phyloP scores from a whole-genome alignment of 2,329 filamentous ascomycete genomes.

The Orbilia quercus region DNA sequence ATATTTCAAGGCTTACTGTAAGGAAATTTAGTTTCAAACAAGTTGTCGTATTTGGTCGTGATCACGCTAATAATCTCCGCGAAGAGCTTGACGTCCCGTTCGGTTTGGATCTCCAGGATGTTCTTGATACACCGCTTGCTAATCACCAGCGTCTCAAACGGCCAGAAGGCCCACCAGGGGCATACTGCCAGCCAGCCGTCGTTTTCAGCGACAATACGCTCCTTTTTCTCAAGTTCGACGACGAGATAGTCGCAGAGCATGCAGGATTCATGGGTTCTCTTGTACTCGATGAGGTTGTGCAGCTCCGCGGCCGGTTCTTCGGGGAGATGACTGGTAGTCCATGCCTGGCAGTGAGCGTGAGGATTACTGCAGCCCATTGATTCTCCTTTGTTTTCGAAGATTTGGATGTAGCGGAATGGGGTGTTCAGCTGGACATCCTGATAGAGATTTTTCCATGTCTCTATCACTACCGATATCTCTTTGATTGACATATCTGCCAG shows the following conservation, averaged over 20 bases:
- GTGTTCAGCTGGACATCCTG: slow-evolving; percentile 77
- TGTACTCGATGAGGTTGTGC: slow-evolving; percentile 81
- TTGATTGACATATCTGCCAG: slow-evolving; percentile 84
- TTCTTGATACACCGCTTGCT: slow-evolving; percentile 85
- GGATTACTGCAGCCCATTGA: slow-evolving; percentile 99
- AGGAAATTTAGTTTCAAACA: slow-evolving; percentile 96
- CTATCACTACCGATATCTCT: slow-evolving; percentile 83
- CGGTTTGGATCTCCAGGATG: slow-evolving; percentile 78
- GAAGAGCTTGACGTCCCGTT: slow-evolving; percentile 76
- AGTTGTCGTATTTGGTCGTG: slow-evolving; percentile 90
- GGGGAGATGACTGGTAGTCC: slow-evolving; percentile 90
- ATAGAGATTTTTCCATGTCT: slow-evolving; percentile 94
- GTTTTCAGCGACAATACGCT: slow-evolving; percentile 91
- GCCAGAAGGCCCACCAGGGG: slow-evolving; percentile 98
- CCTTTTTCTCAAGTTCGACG: slow-evolving; percentile 81
- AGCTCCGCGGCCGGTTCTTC: slow-evolving; percentile 88
- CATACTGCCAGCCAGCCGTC: slow-evolving; percentile 84
- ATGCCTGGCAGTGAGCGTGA: slow-evolving; percentile 95
- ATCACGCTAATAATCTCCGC: slow-evolving; percentile 89
- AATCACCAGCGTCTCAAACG: slow-evolving; percentile 92
- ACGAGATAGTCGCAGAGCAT: slow-evolving; percentile 87
- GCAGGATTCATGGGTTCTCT: slow-evolving; percentile 75
- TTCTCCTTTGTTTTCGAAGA: slow-evolving; percentile 98
- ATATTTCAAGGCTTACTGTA: slow-evolving; percentile 92
- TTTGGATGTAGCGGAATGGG: slow-evolving; percentile 95